These are phyloP conservation scores for Gracilaria domingensis DNA, from an alignment of 23 red algal genomes.

Conservation along the genomic window DNA sequence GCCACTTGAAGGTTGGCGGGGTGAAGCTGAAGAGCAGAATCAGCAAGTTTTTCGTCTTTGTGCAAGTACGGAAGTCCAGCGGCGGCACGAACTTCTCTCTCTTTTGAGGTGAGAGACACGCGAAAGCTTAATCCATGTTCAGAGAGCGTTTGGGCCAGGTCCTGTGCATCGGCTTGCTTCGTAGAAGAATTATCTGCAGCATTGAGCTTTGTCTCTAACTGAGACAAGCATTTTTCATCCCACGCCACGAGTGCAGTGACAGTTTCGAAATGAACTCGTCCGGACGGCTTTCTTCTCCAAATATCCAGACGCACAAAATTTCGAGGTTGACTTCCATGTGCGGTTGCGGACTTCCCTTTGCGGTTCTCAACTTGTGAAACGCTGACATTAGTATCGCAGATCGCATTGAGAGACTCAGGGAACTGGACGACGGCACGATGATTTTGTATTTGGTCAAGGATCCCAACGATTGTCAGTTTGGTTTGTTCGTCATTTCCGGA, in stretches of 20 bases:
- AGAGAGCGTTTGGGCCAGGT: conserved; percentile 4
- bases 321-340: background rate
- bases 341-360: background rate
- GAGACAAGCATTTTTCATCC: background rate
- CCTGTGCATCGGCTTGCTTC: background rate
- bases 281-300: conserved; percentile 46
- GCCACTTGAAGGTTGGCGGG: conserved; percentile 37
- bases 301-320: conserved; percentile 18
- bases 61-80: conserved; percentile 54
- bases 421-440: background rate
- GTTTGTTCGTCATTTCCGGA: background rate
- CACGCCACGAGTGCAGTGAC: background rate
- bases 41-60: conserved; percentile 42
- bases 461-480: conserved; percentile 5
- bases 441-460: background rate
- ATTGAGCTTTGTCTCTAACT: background rate
- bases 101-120: conserved; percentile 24
- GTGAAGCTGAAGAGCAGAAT: conserved; percentile 54
- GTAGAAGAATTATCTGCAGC: background rate
- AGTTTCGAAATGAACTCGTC: conserved; percentile 43
- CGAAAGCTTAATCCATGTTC: conserved; percentile 53
- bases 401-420: background rate
- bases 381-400: conserved; percentile 21
- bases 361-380: conserved; percentile 22
- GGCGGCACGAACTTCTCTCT: conserved; percentile 51